Conservation (phyloP, 2,329 filamentous ascomycete genomes). For the Phaeophleospora eucalypticola region DNA sequence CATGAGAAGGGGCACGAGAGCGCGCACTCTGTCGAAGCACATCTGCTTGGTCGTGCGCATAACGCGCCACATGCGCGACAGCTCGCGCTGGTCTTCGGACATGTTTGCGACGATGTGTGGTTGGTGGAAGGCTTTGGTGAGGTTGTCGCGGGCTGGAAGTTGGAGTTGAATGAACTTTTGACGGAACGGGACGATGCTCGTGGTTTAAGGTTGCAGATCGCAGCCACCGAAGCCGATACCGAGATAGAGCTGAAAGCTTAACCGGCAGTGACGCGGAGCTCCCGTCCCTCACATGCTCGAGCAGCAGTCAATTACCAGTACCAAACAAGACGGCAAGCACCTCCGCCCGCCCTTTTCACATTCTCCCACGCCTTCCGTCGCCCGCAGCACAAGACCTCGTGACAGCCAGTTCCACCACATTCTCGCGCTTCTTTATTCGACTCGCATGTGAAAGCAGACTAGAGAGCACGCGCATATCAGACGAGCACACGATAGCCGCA, state of each 20-base stretch:
- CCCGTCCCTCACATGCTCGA: slow-evolving; percentile 4
- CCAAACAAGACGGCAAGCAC: too few relatives aligned
- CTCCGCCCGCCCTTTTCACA: too few relatives aligned
- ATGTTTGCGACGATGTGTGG: slow-evolving; percentile 11
- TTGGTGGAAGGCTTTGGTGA: background rate
- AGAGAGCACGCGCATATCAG: background rate
- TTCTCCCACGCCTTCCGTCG: background rate
- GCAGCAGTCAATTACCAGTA: too few relatives aligned
- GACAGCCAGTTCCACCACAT: background rate
- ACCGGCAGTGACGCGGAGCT: background rate
- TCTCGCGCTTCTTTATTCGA: background rate
- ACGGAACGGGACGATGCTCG: background rate
- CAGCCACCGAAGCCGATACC: background rate
- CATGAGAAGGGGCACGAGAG: slow-evolving; percentile 4
- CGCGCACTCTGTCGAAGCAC: slow-evolving; percentile 75
- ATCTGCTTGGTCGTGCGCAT: slow-evolving; percentile 94
- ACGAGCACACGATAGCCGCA: background rate
- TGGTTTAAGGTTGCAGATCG: background rate
- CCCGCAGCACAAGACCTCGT: background rate
- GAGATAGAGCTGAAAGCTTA: too few relatives aligned
- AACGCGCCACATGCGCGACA: slow-evolving; percentile 79
- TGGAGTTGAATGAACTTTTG: background rate
- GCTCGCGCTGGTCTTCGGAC: slow-evolving; percentile 22
- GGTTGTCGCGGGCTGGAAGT: background rate
- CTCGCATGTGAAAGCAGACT: background rate